Percentiles rank a stretch among this genome's conserved stretches.
Evolutionary conservation across 1,139 yeast species (phyloP).

Genomic region (Pneumocystis murina): DNA sequence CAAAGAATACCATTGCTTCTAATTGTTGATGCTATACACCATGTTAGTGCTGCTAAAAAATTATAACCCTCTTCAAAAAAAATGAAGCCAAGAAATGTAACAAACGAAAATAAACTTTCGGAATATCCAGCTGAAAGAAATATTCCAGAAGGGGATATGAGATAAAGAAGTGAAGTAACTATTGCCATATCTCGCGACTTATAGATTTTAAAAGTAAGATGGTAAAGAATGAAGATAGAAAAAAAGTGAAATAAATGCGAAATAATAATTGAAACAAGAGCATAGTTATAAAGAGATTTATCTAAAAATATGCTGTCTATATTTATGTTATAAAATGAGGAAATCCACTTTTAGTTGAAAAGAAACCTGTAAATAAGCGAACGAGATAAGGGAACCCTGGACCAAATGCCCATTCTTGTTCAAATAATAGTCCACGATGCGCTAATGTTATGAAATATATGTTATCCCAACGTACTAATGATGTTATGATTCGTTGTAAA

Average conservation of each 20-base stretch:
- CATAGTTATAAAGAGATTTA: not conserved
- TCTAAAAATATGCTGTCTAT: not conserved
- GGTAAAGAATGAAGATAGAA: conserved; percentile 38
- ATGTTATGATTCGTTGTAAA: not conserved
- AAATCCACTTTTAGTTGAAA: not conserved
- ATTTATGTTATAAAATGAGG: not conserved
- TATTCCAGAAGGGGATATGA: conserved; percentile 65
- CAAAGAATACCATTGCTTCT: conserved; percentile 64
- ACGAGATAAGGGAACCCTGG: conserved; percentile 41
- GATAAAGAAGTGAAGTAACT: conserved; percentile 34
- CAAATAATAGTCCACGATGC: conserved; percentile 38
- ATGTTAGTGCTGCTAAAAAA: conserved; percentile 41
- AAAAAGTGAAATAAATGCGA: conserved; percentile 42
- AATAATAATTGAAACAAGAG: conserved; percentile 18
- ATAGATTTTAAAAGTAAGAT: conserved; percentile 27
- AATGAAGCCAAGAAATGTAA: conserved; percentile 45
- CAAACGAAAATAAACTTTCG: conserved; percentile 57
- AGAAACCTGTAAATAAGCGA: conserved; percentile 3
- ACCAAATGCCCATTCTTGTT: conserved; percentile 85
- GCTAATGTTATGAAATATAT: conserved; percentile 58
- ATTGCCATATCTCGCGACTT: conserved; percentile 28
- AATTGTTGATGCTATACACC: conserved; percentile 44
- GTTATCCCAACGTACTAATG: conserved; percentile 49
- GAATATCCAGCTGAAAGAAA: conserved; percentile 64
- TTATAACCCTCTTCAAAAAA: conserved; percentile 30